phyloP scores from a whole-genome alignment of 441 rosid genomes.

The Kokia cookei region DNA sequence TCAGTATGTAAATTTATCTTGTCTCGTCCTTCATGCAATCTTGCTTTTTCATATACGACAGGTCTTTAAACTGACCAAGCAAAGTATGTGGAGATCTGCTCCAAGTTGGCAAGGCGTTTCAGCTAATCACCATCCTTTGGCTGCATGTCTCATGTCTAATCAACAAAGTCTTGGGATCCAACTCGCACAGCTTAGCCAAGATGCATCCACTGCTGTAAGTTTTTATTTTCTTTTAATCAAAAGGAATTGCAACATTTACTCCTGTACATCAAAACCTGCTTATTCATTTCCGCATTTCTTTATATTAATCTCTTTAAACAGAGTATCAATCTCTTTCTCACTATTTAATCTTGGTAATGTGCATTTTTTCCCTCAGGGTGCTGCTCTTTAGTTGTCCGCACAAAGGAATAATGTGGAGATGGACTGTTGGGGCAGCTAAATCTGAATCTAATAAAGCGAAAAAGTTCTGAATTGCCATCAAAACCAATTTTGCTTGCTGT shows the following conservation, averaged over 20 bases:
- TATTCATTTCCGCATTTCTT: too few species aligned
- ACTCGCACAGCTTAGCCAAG: conserved; percentile 91
- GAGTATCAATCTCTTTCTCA: too few species aligned
- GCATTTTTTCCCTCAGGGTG: conserved; percentile 43
- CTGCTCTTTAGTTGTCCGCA: conserved; percentile 75
- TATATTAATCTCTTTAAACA: too few species aligned
- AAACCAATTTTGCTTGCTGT: neutral
- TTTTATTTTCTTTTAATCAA: neutral
- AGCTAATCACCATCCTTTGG: conserved; percentile 62
- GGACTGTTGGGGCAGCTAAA: conserved; percentile 75
- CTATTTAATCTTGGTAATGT: too few species aligned
- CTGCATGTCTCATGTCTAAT: conserved; percentile 72
- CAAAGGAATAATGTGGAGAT: conserved; percentile 72
- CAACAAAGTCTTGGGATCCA: conserved; percentile 88
- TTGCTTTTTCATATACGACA: conserved; percentile 12
- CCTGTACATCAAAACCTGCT: too few species aligned
- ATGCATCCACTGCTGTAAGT: conserved; percentile 98
- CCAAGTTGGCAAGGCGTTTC: conserved; percentile 81
- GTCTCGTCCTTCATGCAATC: neutral
- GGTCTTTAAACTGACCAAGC: conserved; percentile 86
- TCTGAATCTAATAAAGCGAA: conserved; percentile 49
- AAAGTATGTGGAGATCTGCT: conserved; percentile 73
- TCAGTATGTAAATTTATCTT: neutral
- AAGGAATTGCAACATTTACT: conserved; percentile 1
- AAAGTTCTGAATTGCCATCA: neutral